Conservation (phyloP, 2,329 filamentous ascomycete genomes). For the Alternaria infectoria region DNA sequence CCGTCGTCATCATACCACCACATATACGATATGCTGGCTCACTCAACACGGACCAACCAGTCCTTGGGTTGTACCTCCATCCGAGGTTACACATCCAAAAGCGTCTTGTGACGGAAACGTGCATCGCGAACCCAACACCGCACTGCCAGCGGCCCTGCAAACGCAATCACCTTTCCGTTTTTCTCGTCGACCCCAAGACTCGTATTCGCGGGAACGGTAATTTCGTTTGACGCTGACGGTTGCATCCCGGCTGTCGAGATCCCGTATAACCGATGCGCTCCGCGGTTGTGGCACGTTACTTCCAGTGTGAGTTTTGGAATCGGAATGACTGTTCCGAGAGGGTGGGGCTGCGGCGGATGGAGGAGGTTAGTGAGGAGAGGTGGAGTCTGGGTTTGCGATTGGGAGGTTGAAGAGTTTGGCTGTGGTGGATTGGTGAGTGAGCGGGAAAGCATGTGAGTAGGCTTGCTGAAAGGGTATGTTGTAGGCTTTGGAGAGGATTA, state of each 20-base stretch:
- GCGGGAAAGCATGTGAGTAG: background rate
- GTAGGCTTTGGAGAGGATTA: background rate
- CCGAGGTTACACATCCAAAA: background rate
- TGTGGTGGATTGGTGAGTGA: background rate
- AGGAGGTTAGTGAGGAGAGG: background rate
- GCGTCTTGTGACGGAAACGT: background rate
- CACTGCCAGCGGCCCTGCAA: background rate
- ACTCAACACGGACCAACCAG: background rate
- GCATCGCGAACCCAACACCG: background rate
- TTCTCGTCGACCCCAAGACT: background rate
- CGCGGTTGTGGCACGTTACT: background rate
- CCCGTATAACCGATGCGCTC: background rate
- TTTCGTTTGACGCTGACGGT: background rate
- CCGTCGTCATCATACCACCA: background rate
- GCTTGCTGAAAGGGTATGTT: background rate
- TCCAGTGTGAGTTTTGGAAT: background rate
- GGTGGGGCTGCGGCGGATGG: background rate
- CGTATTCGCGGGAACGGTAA: background rate
- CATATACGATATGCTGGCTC: background rate
- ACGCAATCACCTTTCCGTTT: background rate
- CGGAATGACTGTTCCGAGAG: background rate
- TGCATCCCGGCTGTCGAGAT: background rate
- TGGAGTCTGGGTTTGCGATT: background rate
- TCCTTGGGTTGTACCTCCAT: background rate
- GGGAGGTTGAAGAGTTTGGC: background rate